Evolutionary conservation across 2,329 filamentous ascomycete species (phyloP), one percentile per base, ranked within the genome.

Genomic region (Fusarium sp.): DNA sequence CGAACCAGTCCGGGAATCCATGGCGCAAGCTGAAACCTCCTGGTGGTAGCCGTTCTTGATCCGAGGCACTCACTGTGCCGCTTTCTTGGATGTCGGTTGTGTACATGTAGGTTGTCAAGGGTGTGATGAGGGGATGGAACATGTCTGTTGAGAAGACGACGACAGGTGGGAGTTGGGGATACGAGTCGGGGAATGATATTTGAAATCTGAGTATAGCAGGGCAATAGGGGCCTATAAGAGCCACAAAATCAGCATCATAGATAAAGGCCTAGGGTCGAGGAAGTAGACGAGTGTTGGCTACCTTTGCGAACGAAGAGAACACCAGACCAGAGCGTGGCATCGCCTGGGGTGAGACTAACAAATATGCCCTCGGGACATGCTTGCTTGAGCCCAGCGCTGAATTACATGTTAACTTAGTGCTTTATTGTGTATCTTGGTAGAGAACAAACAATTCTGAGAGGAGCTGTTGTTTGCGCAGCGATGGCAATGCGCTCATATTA

Each of bases 71-170:
- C 70, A 95, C 92, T 0, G 94, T 94, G 54, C 93, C 94, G 63
- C 89, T 89, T 70, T 91, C 91, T 70, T 93, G 90, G 41, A 93
- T 90, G 65, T 93, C 92, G 70, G 94, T 95, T 47, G 94, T 93
- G 85, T 97, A 97, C 80, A 94, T 96, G 83, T 98, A 97, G 8
- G 94, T 98, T n/a, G 95, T 98, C 70, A 97, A 87, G 42, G 96
- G 95, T 13, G 95, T 95, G 75, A 98, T 92, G 47, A 99, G 87
- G 24, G 96, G 96, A 81, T 99, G 96, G 82, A 98, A 99, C 75
- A 98, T 92, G 81, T 98, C 96, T 76, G 94, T 97, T 51, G 91
- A 89, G 82, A 99, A 98, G 62, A 92, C 96, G 74, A 99, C 90
- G 24, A 95, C 87, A 15, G 96, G 96, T 57, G 96, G 94, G 26